Evolutionary conservation across 2,329 filamentous ascomycete genomes (phyloP).

Genomic region (Sporothrix variecibatus): DNA sequence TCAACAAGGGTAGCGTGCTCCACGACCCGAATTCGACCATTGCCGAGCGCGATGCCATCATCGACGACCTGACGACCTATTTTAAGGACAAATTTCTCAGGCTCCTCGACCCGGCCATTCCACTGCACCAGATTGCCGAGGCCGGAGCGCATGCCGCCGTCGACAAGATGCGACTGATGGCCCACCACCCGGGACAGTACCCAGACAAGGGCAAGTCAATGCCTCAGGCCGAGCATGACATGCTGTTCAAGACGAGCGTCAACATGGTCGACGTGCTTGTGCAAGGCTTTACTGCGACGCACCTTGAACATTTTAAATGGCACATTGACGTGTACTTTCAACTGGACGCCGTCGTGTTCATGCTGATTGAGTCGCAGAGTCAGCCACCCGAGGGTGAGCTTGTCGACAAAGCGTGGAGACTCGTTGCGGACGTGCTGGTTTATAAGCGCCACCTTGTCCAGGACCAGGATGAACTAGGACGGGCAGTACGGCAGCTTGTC

Average conservation of each 20-base stretch:
- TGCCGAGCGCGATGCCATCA: conserved; percentile 34
- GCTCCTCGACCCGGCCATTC: conserved; percentile 38
- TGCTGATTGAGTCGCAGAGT: conserved; percentile 37
- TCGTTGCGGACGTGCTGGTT: conserved; percentile 31
- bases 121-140: conserved; percentile 37
- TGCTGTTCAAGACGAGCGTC: conserved; percentile 32
- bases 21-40: conserved; percentile 34
- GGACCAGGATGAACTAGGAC: conserved; percentile 29
- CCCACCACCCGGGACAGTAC: conserved; percentile 33
- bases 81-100: conserved; percentile 38
- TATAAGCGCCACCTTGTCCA: conserved; percentile 25
- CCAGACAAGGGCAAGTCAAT: conserved; percentile 30
- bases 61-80: conserved; percentile 34
- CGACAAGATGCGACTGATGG: conserved; percentile 34
- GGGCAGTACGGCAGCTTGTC: conserved; percentile 32
- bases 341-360: conserved; percentile 32
- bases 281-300: conserved; percentile 24
- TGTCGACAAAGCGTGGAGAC: conserved; percentile 31
- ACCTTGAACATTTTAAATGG: conserved; percentile 31
- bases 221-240: conserved; percentile 32
- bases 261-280: conserved; percentile 32
- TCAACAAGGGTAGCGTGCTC: conserved; percentile 35
- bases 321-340: conserved; percentile 34
- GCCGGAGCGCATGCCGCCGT: conserved; percentile 30
- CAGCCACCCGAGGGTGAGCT: conserved; percentile 28